Conservation (phyloP, 2,329 filamentous ascomycete species). For the Colletotrichum orbiculare region DNA sequence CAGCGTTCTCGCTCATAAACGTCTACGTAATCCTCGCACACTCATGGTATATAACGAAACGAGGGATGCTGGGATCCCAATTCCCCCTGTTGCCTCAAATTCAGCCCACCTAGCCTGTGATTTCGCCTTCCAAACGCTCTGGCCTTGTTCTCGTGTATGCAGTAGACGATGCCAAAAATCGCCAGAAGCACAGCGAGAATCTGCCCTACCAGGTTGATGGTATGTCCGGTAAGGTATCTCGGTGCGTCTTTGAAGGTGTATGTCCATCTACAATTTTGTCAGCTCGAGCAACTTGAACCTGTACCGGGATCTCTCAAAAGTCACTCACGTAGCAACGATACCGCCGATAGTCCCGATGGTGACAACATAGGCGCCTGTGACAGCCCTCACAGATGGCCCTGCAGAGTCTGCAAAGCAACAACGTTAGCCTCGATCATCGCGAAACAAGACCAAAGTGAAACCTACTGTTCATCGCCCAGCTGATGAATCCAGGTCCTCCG, state of each 20-base stretch:
- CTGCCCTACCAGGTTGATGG: constrained; percentile 67
- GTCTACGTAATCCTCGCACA: not conserved
- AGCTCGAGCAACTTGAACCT: not conserved
- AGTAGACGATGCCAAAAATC: constrained; percentile 62
- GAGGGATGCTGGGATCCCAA: constrained; percentile 65
- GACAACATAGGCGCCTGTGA: constrained; percentile 66
- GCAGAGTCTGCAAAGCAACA: constrained; percentile 53
- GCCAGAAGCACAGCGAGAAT: constrained; percentile 56
- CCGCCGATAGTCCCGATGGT: constrained; percentile 66
- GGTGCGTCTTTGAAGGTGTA: constrained; percentile 60
- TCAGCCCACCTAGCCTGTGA: constrained; percentile 59
- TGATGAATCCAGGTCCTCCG: constrained; percentile 67
- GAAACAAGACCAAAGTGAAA: constrained; percentile 27
- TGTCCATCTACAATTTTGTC: constrained; percentile 55
- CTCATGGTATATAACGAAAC: constrained; percentile 64
- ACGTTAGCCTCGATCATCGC: not conserved
- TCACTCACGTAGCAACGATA: constrained; percentile 63
- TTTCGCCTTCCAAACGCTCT: constrained; percentile 48
- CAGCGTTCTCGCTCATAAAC: not conserved
- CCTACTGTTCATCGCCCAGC: constrained; percentile 67
- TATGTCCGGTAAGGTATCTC: constrained; percentile 60
- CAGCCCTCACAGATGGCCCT: constrained; percentile 66
- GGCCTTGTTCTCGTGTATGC: constrained; percentile 62
- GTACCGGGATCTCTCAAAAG: not conserved
- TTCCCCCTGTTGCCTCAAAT: constrained; percentile 56